These are phyloP conservation scores for Botrytis medusae DNA, from an alignment of 2,329 filamentous ascomycete genomes.

Conservation along the genomic window DNA sequence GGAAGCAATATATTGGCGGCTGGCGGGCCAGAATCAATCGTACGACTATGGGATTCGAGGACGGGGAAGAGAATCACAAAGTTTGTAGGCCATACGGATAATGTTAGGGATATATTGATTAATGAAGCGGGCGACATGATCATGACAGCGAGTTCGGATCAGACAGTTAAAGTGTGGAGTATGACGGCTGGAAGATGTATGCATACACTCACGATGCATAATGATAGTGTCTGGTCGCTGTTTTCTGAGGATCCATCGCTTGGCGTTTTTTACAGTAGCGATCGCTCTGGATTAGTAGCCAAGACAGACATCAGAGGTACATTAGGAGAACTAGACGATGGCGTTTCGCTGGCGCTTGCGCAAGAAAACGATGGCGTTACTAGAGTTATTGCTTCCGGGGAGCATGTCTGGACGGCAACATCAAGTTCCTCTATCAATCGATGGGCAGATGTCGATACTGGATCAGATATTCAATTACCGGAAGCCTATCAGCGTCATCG, in stretches of 20 bases:
- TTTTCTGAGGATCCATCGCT: conserved; percentile 85
- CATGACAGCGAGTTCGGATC: conserved; percentile 91
- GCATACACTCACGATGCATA: conserved; percentile 98
- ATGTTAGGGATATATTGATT: conserved; percentile 85
- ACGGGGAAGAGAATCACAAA: conserved; percentile 91
- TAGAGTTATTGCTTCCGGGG: conserved; percentile 56
- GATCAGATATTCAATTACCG: conserved; percentile 66
- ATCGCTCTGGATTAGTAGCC: conserved; percentile 88
- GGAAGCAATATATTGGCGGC: conserved; percentile 81
- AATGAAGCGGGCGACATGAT: conserved; percentile 87
- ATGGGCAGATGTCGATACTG: conserved; percentile 78
- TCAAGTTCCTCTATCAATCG: conserved; percentile 73
- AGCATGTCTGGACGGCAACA: conserved; percentile 69
- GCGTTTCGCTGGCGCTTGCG: conserved; percentile 83
- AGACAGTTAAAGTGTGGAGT: conserved; percentile 98
- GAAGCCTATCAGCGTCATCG: conserved; percentile 51
- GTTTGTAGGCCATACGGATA: conserved; percentile 95
- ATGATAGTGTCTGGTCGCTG: conserved; percentile 95
- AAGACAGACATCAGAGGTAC: conserved; percentile 87
- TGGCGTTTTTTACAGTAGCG: conserved; percentile 89
- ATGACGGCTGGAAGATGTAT: conserved; percentile 93
- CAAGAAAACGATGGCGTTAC: conserved; percentile 85
- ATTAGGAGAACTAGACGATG: conserved; percentile 76
- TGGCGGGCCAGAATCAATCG: conserved; percentile 89
- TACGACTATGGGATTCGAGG: conserved; percentile 87